These are phyloP conservation scores for Kwoniella shandongensis DNA, from an alignment of 768 basidiomycete genomes.

Conservation along the genomic window DNA sequence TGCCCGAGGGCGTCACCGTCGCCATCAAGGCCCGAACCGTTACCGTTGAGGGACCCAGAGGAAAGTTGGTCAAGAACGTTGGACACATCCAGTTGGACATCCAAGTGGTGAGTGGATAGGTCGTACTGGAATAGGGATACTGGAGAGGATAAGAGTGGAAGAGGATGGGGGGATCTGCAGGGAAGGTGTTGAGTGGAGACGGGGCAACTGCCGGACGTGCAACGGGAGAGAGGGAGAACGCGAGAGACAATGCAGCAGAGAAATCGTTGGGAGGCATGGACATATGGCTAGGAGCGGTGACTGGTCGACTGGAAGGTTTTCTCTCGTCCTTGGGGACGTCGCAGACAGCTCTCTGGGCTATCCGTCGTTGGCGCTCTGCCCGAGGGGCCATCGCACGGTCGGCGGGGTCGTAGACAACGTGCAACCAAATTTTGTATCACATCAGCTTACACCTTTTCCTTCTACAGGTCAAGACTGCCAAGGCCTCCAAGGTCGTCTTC, in stretches of 20 bases:
- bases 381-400: no score
- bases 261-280: neutral
- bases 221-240: neutral
- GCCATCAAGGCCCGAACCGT: slow-evolving; percentile 87
- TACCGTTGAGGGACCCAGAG: slow-evolving; percentile 87
- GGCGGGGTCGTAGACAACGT: no score
- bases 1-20: slow-evolving; percentile 71
- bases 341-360: no score
- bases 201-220: neutral
- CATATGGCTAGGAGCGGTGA: no score
- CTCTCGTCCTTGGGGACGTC: no score
- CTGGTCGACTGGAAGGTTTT: no score
- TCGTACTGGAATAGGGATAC: neutral
- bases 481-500: slow-evolving; percentile 71
- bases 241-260: neutral
- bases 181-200: neutral
- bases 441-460: slow-evolving; percentile 7
- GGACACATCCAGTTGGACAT: slow-evolving; percentile 58
- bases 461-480: slow-evolving; percentile 58
- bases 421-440: no score
- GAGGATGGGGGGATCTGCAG: neutral
- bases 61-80: slow-evolving; percentile 76
- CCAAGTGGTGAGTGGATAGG: slow-evolving; percentile 47
- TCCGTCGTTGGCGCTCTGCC: no score
- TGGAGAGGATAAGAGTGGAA: neutral